These are phyloP conservation scores for Starmerella powellii DNA, from an alignment of 805 yeast genomes.

Conservation along the genomic window DNA sequence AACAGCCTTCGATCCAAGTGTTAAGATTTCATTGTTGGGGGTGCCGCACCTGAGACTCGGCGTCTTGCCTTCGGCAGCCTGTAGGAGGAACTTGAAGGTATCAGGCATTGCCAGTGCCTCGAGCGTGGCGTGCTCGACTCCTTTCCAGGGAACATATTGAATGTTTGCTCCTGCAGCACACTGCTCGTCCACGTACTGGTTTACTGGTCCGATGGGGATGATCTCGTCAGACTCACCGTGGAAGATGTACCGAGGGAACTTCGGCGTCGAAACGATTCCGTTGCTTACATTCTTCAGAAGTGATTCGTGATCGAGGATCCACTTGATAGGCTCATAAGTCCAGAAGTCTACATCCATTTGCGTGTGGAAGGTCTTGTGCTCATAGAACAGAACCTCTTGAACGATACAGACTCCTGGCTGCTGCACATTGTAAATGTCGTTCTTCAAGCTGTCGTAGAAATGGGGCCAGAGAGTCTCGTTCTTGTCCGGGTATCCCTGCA, in stretches of 20 bases:
- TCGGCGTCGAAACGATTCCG: conserved; percentile 16
- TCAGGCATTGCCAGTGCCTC: conserved; percentile 2
- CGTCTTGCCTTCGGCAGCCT: conserved; percentile 9
- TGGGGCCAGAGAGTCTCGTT: conserved; percentile 3
- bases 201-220: conserved; percentile 16
- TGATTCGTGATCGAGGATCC: neutral
- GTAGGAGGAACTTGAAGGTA: conserved; percentile 12
- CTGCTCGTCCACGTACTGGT: conserved; percentile 10
- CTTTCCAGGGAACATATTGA: conserved; percentile 1
- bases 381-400: neutral
- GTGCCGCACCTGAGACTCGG: conserved; percentile 8
- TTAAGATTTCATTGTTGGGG: conserved; percentile 5
- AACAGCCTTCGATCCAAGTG: neutral
- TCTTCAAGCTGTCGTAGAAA: conserved; percentile 5
- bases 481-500: conserved; percentile 19
- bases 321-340: neutral
- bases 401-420: neutral
- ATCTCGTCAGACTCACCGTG: conserved; percentile 22
- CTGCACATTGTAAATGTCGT: neutral
- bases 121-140: conserved; percentile 2
- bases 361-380: neutral
- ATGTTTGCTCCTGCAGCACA: conserved; percentile 7
- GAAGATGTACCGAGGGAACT: conserved; percentile 20
- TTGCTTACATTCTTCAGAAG: conserved; percentile 1
- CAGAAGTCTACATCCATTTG: neutral